phyloP scores from a whole-genome alignment of 305 asterid genomes.

The Fraxinus floribunda region DNA sequence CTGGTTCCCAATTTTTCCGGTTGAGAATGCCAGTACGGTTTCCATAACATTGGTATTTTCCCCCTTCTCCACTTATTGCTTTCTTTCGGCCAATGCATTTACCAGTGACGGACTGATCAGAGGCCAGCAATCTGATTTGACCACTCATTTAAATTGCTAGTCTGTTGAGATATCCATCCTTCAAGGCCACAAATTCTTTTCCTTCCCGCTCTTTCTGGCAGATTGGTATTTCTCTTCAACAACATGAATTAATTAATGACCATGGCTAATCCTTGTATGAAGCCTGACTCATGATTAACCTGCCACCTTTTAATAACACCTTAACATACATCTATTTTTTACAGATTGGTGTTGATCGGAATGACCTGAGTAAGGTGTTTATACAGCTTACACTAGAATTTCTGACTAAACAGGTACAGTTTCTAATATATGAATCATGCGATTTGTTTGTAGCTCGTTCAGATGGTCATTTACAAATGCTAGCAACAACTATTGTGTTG shows the following conservation, averaged over 20 bases:
- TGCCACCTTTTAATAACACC: slow-evolving; percentile 19
- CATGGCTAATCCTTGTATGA: slow-evolving; percentile 21
- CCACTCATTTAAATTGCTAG: slow-evolving; percentile 5
- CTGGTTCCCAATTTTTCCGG: background rate
- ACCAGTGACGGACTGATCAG: background rate
- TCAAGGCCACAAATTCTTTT: slow-evolving; percentile 14
- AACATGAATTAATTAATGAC: slow-evolving; percentile 10
- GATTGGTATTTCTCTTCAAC: slow-evolving; percentile 4
- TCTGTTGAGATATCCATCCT: slow-evolving; percentile 8
- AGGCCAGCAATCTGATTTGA: background rate
- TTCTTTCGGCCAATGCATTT: background rate
- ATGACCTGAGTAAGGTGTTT: slow-evolving; percentile 72
- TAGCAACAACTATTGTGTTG: background rate
- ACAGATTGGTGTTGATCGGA: slow-evolving; percentile 85
- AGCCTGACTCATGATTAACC: slow-evolving; percentile 1
- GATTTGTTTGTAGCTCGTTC: slow-evolving; percentile 19
- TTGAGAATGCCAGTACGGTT: background rate
- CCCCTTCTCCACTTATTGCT: background rate
- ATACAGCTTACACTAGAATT: slow-evolving; percentile 89
- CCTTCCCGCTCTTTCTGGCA: slow-evolving; percentile 6
- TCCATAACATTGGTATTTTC: background rate
- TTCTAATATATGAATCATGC: background rate
- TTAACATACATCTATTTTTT: slow-evolving; percentile 22
- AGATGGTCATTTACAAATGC: slow-evolving; percentile 16
- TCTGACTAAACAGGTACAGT: slow-evolving; percentile 80